phyloP scores from a whole-genome alignment of 2,329 filamentous ascomycete genomes.

The Aspergillus phoenicis region DNA sequence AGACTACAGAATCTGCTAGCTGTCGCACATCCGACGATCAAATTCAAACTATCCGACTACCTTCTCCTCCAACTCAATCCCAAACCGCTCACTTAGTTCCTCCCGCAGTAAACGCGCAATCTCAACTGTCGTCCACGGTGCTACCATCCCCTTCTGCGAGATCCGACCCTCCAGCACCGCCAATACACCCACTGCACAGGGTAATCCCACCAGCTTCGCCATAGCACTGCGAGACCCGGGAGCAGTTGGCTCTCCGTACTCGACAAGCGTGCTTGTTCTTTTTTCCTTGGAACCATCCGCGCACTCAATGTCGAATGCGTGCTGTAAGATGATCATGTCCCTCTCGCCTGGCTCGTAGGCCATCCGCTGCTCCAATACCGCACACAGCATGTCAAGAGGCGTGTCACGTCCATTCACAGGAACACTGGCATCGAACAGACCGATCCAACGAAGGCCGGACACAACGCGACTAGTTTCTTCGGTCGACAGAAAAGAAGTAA shows the following conservation, averaged over 20 bases:
- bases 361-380: slow-evolving; percentile 2
- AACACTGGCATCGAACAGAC: neutral
- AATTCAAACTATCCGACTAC: neutral
- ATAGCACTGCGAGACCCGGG: slow-evolving; percentile 2
- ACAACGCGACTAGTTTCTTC: slow-evolving; percentile 1
- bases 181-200: slow-evolving; percentile 3
- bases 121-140: neutral
- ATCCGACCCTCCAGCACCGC: slow-evolving; percentile 1
- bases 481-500: neutral
- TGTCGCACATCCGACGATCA: neutral
- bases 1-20: too few species aligned
- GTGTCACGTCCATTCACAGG: neutral
- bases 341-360: slow-evolving; percentile 6
- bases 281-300: neutral
- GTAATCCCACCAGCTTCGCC: slow-evolving; percentile 4
- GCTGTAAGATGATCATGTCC: slow-evolving; percentile 12
- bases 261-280: neutral
- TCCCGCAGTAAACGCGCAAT: neutral
- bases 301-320: neutral
- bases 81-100: neutral
- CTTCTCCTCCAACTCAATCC: neutral
- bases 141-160: neutral
- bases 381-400: slow-evolving; percentile 7
- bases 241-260: neutral
- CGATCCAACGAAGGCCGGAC: neutral